Evolutionary conservation across 2,329 filamentous ascomycete genomes (phyloP).

Genomic region (Didymella arachidicola): DNA sequence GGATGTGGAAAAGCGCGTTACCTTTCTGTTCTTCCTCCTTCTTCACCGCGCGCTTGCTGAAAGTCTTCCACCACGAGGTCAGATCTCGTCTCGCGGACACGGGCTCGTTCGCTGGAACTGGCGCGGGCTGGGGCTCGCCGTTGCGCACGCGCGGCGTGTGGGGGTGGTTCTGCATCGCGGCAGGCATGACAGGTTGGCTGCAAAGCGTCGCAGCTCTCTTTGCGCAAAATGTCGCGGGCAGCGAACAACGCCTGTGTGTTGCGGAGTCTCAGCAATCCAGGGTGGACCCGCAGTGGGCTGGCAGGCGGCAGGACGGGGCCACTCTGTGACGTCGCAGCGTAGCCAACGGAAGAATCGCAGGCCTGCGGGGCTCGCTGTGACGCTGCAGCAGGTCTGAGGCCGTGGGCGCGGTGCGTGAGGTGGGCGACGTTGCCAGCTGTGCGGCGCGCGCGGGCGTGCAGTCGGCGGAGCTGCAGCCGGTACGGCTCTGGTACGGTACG

Average conservation of each 20-base stretch:
- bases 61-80: slow-evolving; percentile 96
- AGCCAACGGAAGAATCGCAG: slow-evolving; percentile 23
- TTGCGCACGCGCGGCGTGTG: slow-evolving; percentile 54
- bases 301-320: slow-evolving; percentile 38
- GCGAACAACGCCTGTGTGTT: slow-evolving; percentile 28
- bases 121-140: slow-evolving; percentile 53
- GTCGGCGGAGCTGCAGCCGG: slow-evolving; percentile 3
- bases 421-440: slow-evolving; percentile 11
- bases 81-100: slow-evolving; percentile 87
- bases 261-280: slow-evolving; percentile 28
- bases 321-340: slow-evolving; percentile 28
- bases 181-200: slow-evolving; percentile 48
- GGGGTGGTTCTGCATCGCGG: slow-evolving; percentile 46
- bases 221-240: slow-evolving; percentile 25
- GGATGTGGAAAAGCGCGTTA: slow-evolving; percentile 43
- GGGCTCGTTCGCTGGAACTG: slow-evolving; percentile 64
- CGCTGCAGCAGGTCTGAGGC: slow-evolving; percentile 6
- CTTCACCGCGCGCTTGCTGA: slow-evolving; percentile 71
- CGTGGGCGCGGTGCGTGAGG: slow-evolving; percentile 7
- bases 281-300: slow-evolving; percentile 30
- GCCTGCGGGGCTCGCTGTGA: slow-evolving; percentile 20
- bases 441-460: slow-evolving; percentile 18
- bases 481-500: slow-evolving; percentile 16
- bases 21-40: slow-evolving; percentile 68
- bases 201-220: slow-evolving; percentile 40